Base-by-base conservation (phyloP, 2,329 filamentous ascomycete species). In the Colletotrichum abscissum region DNA sequence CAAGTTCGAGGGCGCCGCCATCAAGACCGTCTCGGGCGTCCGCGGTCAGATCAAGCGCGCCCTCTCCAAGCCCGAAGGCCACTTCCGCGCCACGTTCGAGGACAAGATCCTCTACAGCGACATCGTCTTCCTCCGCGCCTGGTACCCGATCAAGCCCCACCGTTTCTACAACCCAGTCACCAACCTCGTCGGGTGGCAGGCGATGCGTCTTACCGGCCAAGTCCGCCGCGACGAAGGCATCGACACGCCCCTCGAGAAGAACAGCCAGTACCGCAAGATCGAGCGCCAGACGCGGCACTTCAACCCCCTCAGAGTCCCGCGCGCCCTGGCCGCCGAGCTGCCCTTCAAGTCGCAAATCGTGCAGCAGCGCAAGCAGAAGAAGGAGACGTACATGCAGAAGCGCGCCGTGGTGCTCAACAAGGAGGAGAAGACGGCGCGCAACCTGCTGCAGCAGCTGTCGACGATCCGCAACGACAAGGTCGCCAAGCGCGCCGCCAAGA, bases 21-120 rank as follows among this genome's bases (percentile, higher is more conserved):
- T 99, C 85, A 95, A 95, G 80, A 99, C 97, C 0, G 97, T 99
- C 28, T 98, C 95, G 1, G 97, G 97, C 65, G 92, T 99, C 74
- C 91, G 97, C 55, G 97, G 97, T 74, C 97, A 99, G 84, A 98
- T 99, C 89, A 99, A 99, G 87, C 92, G 95, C 74, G 96, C 97
- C 0, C 88, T 99, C 1, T 92, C 92, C 81, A 97, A 98, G 79
- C 96, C 97, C 1, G 97, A 99, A 76, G 97, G 97, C 62, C 93
- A 96, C 84, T 98, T 97, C 90, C 92, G 97, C 79, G 97, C 97
- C 28, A 98, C 97, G 0, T 99, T 99, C 78, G 97, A 99, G 83
- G 97, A 99, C 89, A 99, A 98, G 86, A 94, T 99, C 75, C 88
- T 99, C 64, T 95, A 98, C 90, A 95, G 92, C 82, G 97, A 99